A percentile compares a stretch with the other conserved stretches of the same genome.
Evolutionary conservation across 1,284 basidiomycete species (phyloP).

Genomic region (Rhodotorula glutinis): DNA sequence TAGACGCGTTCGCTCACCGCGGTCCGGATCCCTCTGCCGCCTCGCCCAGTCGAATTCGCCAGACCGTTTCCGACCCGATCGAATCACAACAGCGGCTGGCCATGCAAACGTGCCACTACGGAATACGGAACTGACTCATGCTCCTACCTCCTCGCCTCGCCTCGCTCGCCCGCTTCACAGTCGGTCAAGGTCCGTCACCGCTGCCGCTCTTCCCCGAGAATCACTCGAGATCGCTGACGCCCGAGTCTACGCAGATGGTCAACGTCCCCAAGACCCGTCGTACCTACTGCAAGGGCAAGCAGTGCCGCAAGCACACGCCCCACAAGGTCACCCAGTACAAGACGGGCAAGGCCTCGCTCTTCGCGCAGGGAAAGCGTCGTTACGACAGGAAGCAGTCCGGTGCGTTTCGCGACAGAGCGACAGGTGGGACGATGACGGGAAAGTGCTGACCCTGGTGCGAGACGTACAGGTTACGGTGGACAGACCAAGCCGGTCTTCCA

Average conservation of each 20-base stretch:
- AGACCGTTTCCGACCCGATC: too few species aligned
- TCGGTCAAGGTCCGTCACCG: conserved; percentile 22
- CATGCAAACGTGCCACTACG: too few species aligned
- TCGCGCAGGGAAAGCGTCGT: conserved; percentile 99
- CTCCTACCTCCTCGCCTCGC: too few species aligned
- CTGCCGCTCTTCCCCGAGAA: too few species aligned
- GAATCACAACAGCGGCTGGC: too few species aligned
- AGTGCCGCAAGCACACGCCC: conserved; percentile 71
- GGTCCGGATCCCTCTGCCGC: too few species aligned
- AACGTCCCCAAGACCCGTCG: conserved; percentile 75
- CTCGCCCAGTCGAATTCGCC: too few species aligned
- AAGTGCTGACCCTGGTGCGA: conserved; percentile 18
- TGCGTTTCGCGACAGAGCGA: too few species aligned
- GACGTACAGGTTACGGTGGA: conserved; percentile 96
- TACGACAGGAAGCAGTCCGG: conserved; percentile 60
- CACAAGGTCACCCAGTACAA: conserved; percentile 99
- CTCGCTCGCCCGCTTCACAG: background rate
- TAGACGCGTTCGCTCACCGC: too few species aligned
- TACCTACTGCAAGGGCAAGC: conserved; percentile 95
- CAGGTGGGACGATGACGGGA: too few species aligned
- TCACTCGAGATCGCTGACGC: background rate
- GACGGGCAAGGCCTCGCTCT: conserved; percentile 94
- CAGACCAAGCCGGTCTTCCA: conserved; percentile 99
- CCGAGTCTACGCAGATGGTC: conserved; percentile 60
- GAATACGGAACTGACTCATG: conserved; percentile 4